These are phyloP conservation scores for Kappamyces sp. DNA, from an alignment of 192 early-diverging fungal genomes.

Conservation along the genomic window DNA sequence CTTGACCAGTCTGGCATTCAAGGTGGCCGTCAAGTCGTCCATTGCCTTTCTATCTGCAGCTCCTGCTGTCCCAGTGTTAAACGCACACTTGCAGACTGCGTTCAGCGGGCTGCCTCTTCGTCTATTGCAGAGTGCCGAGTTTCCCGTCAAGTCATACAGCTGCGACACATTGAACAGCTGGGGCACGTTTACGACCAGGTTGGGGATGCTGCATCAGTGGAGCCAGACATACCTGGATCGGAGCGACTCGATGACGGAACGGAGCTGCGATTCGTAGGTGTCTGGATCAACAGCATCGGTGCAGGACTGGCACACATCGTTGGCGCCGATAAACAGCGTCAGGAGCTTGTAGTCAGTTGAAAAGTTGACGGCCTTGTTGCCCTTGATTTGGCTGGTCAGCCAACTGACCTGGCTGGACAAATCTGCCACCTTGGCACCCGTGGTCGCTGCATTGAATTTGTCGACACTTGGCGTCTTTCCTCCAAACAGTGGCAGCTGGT, in stretches of 20 bases:
- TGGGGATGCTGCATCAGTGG: conserved; percentile 21
- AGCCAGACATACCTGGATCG: neutral
- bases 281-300: neutral
- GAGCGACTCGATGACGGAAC: conserved; percentile 9
- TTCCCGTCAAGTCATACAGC: conserved; percentile 31
- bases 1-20: conserved; percentile 37
- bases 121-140: conserved; percentile 22
- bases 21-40: conserved; percentile 32
- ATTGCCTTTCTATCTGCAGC: conserved; percentile 32
- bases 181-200: conserved; percentile 44
- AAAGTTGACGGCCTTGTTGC: conserved; percentile 22
- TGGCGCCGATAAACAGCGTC: conserved; percentile 53
- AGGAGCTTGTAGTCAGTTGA: conserved; percentile 45
- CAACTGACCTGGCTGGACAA: conserved; percentile 40
- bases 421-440: conserved; percentile 45
- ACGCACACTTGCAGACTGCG: conserved; percentile 18
- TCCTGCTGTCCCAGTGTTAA: conserved; percentile 27
- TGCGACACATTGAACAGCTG: conserved; percentile 31
- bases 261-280: conserved; percentile 13
- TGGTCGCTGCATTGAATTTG: conserved; percentile 48
- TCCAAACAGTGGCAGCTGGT: conserved; percentile 28
- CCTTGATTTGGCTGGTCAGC: conserved; percentile 29
- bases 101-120: neutral
- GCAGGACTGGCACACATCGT: conserved; percentile 51
- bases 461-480: conserved; percentile 23